Conservation (phyloP, 768 basidiomycete genomes). For the Lepiota brunneoincarnata region DNA sequence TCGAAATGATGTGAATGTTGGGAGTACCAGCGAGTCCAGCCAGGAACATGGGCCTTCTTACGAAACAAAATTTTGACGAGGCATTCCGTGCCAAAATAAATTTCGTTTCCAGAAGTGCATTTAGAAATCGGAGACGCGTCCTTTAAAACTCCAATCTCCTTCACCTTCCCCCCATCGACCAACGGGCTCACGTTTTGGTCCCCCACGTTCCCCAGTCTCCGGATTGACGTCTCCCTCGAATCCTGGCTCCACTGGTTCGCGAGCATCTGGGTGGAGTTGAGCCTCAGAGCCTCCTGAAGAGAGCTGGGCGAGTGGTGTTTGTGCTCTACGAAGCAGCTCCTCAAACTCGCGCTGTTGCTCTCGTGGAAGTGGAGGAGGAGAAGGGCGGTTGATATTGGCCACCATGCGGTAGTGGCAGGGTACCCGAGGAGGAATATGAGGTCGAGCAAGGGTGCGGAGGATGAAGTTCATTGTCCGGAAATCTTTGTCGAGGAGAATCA, state of each 20-base stretch:
- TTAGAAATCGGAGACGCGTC: conserved; percentile 84
- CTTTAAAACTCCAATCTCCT: conserved; percentile 91
- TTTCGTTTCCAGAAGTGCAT: not conserved
- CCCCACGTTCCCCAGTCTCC: conserved; percentile 78
- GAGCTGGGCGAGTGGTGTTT: conserved; percentile 35
- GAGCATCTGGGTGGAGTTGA: conserved; percentile 69
- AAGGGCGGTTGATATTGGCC: conserved; percentile 51
- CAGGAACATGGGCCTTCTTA: too few relatives aligned
- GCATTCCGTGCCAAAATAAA: too few relatives aligned
- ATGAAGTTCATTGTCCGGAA: not conserved
- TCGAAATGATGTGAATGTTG: too few relatives aligned
- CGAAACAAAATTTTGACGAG: too few relatives aligned
- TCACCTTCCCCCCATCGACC: conserved; percentile 49
- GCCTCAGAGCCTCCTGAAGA: conserved; percentile 32
- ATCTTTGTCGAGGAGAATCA: not conserved
- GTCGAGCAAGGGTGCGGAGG: not conserved
- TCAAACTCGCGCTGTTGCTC: conserved; percentile 86
- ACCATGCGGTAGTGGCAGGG: conserved; percentile 17
- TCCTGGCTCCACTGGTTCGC: conserved; percentile 52
- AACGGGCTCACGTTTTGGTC: conserved; percentile 86
- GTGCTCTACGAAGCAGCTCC: conserved; percentile 66
- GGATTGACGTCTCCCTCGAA: conserved; percentile 86
- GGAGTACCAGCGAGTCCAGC: too few relatives aligned
- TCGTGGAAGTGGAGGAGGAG: conserved; percentile 73
- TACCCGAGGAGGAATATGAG: not conserved